Conservation (phyloP, 805 yeast genomes). For the Danielia reshetovae region DNA sequence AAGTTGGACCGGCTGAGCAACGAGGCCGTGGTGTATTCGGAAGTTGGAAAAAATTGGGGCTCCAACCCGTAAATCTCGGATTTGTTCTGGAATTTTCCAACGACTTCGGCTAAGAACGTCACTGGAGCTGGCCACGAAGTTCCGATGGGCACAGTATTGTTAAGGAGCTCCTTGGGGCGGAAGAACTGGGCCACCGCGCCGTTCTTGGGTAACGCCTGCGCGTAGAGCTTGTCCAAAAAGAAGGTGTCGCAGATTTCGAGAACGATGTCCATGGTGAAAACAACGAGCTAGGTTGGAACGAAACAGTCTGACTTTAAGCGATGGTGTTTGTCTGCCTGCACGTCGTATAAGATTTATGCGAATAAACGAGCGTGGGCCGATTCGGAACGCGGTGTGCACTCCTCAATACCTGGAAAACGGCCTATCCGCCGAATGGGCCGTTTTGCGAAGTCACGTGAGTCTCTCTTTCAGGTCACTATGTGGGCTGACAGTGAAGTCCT, state of each 20-base stretch:
- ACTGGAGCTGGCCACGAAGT: conserved; percentile 12
- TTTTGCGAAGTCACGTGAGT: too few species aligned
- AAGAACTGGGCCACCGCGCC: conserved; percentile 33
- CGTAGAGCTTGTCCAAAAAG: conserved; percentile 70
- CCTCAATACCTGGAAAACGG: too few species aligned
- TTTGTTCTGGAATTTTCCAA: conserved; percentile 24
- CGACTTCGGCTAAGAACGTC: conserved; percentile 9
- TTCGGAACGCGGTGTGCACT: conserved; percentile 4
- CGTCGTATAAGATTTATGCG: conserved; percentile 5
- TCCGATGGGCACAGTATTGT: conserved; percentile 4
- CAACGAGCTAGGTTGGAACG: too few species aligned
- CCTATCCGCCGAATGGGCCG: too few species aligned
- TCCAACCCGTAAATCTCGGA: conserved; percentile 55
- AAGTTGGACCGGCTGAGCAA: conserved; percentile 67
- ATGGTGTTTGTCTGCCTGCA: too few species aligned
- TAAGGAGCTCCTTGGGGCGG: conserved; percentile 8
- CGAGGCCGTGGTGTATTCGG: conserved; percentile 60
- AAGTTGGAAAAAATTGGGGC: conserved; percentile 62
- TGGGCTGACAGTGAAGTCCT: too few species aligned
- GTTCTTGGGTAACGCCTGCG: conserved; percentile 60
- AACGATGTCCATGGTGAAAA: conserved; percentile 88
- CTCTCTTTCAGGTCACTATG: too few species aligned
- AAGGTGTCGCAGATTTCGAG: conserved; percentile 75
- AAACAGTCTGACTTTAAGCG: too few species aligned
- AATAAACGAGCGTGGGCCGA: conserved; percentile 6